These are phyloP conservation scores for Starmerella tilneyi DNA, from an alignment of 805 yeast genomes.

Conservation along the genomic window DNA sequence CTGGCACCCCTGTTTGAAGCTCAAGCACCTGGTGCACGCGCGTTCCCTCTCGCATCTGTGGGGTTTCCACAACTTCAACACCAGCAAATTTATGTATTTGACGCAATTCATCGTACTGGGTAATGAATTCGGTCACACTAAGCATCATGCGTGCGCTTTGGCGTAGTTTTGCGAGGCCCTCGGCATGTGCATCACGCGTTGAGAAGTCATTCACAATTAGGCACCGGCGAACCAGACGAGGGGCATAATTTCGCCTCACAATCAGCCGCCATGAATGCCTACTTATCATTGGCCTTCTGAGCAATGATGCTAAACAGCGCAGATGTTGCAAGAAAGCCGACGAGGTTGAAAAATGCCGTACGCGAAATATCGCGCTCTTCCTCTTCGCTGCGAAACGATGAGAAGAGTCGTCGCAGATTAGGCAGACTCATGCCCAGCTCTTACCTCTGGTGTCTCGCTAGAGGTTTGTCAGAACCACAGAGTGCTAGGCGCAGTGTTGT, in stretches of 20 bases:
- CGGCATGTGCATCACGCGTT: not conserved
- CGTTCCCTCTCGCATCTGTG: conserved; percentile 12
- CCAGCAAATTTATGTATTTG: conserved; percentile 12
- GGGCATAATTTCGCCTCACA: not conserved
- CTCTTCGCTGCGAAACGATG: conserved; percentile 75
- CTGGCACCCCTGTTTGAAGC: not conserved
- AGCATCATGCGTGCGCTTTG: not conserved
- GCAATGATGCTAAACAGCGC: conserved; percentile 73
- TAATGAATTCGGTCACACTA: conserved; percentile 17
- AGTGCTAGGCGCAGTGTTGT: not conserved
- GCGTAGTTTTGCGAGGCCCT: conserved; percentile 2
- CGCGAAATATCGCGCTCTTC: conserved; percentile 71
- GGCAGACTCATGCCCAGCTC: conserved; percentile 44
- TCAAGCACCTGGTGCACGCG: conserved; percentile 11
- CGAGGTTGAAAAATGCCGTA: conserved; percentile 49
- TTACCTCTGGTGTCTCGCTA: no score
- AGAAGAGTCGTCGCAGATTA: conserved; percentile 65
- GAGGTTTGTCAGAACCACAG: no score
- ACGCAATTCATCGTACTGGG: conserved; percentile 18
- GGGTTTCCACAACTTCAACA: not conserved
- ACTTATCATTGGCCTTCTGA: conserved; percentile 36
- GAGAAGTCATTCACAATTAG: not conserved
- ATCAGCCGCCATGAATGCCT: no score
- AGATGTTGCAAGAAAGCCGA: conserved; percentile 74
- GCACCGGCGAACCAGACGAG: not conserved